These are phyloP conservation scores for Starmerella bombicola DNA, from an alignment of 805 yeast genomes.

Conservation along the genomic window DNA sequence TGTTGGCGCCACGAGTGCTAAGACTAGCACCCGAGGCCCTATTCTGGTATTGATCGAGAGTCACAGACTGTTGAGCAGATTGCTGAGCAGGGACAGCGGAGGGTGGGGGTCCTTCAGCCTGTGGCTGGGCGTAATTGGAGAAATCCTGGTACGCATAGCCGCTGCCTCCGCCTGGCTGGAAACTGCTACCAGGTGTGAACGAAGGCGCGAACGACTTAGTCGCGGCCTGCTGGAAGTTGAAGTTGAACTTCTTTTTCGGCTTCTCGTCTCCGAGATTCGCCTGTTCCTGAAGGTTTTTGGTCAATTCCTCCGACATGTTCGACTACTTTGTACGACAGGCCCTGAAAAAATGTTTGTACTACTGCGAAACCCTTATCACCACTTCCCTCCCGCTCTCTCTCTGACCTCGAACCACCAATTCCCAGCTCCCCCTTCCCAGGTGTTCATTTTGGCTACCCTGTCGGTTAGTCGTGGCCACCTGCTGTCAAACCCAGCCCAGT, in stretches of 20 bases:
- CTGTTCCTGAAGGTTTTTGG: conserved; percentile 24
- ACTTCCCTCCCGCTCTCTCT: no score
- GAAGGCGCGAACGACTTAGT: conserved; percentile 16
- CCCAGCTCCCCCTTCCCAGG: no score
- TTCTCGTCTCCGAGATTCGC: conserved; percentile 20
- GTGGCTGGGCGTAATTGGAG: conserved; percentile 22
- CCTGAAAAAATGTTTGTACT: no score
- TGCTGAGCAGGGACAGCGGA: conserved; percentile 5
- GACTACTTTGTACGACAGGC: no score
- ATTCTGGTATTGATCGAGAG: conserved; percentile 23
- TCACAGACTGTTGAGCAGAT: conserved; percentile 16
- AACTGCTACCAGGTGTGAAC: conserved; percentile 12
- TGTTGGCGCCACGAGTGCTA: conserved; percentile 16
- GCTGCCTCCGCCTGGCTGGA: conserved; percentile 10
- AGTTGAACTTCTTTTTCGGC: conserved; percentile 23
- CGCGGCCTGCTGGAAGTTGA: conserved; percentile 19
- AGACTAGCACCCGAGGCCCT: conserved; percentile 18
- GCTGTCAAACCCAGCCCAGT: no score
- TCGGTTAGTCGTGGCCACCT: no score
- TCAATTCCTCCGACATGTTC: conserved; percentile 22
- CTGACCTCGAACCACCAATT: no score
- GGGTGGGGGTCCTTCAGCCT: conserved; percentile 4
- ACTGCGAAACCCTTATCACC: no score
- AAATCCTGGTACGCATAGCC: conserved; percentile 23
- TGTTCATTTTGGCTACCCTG: no score